Conservation (phyloP, 257 asterid species). For the Przewalskia tangutica region DNA sequence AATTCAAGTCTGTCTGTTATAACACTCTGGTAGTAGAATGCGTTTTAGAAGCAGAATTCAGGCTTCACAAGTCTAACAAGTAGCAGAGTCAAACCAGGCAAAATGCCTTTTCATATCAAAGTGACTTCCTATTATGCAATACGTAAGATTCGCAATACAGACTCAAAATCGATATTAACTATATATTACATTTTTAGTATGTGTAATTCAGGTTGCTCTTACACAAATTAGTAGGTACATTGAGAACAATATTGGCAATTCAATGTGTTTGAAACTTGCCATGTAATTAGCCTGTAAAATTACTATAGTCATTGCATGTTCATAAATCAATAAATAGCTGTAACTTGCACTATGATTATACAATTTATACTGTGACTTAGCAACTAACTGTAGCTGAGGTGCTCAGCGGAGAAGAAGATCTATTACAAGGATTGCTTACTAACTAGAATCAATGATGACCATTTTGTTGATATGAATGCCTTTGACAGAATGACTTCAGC, state of each 20-base stretch:
- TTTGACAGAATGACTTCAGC: constrained; percentile 46
- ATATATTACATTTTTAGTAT: background rate
- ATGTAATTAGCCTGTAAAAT: background rate
- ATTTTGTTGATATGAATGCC: constrained; percentile 32
- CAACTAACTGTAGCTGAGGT: background rate
- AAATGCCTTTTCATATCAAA: no score
- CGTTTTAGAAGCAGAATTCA: background rate
- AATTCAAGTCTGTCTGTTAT: no score
- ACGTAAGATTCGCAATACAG: background rate
- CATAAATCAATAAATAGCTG: background rate
- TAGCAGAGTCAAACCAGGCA: no score
- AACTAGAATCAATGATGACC: background rate
- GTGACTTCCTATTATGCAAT: background rate
- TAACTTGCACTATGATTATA: background rate
- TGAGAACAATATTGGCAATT: background rate
- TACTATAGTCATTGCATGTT: background rate
- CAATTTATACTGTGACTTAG: background rate
- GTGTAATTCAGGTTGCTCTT: background rate
- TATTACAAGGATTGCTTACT: background rate
- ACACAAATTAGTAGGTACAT: background rate
- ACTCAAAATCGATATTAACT: background rate
- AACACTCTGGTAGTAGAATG: constrained; percentile 3
- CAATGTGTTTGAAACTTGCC: background rate
- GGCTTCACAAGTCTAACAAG: background rate
- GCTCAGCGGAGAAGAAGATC: background rate